phyloP scores from a whole-genome alignment of 23 red algal species.

The Agarophyton chilense region DNA sequence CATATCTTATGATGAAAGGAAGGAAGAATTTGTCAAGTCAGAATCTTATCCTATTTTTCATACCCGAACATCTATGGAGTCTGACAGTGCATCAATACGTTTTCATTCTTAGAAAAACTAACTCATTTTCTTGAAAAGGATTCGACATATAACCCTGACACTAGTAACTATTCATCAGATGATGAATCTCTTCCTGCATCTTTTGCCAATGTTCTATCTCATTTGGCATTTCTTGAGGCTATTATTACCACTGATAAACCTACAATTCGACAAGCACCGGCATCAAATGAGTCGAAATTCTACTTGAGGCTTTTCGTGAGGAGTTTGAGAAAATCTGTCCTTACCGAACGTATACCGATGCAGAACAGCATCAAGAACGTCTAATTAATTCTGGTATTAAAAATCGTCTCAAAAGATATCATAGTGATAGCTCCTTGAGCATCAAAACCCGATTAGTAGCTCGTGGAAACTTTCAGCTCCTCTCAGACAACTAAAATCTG shows the following conservation, averaged over 20 bases:
- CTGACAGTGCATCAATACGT: background rate
- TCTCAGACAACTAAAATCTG: background rate
- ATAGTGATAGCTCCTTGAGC: background rate
- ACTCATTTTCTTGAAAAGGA: background rate
- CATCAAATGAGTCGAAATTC: background rate
- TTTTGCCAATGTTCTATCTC: background rate
- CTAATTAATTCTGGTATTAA: constrained; percentile 5
- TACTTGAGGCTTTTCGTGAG: background rate
- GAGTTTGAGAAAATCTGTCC: constrained; percentile 10
- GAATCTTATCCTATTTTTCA: too few relatives aligned
- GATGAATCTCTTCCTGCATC: background rate
- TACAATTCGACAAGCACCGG: background rate
- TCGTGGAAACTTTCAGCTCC: constrained; percentile 11
- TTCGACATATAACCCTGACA: constrained; percentile 1
- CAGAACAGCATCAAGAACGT: background rate
- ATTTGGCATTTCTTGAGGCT: background rate
- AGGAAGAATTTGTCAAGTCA: background rate
- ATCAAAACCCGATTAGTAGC: constrained; percentile 22
- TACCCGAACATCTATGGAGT: too few relatives aligned
- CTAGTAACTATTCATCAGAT: background rate
- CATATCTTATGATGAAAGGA: background rate
- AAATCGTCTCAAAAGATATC: background rate
- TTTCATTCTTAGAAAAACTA: background rate
- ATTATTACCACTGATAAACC: constrained; percentile 20
- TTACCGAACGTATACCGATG: background rate